Evolutionary conservation across 1,284 basidiomycete species (phyloP).

Genomic region (Ceratobasidium sp.): DNA sequence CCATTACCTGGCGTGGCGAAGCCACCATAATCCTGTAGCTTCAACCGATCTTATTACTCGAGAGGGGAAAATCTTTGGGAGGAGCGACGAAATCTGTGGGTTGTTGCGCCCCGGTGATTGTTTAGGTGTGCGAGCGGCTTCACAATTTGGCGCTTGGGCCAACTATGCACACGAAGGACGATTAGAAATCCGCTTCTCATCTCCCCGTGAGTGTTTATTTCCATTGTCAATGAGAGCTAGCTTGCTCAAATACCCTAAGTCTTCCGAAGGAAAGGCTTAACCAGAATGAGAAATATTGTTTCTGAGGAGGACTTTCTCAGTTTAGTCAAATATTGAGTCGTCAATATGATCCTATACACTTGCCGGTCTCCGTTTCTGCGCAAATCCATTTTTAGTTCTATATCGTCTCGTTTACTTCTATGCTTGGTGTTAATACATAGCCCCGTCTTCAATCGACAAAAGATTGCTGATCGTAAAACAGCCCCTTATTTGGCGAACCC

Average conservation of each 20-base stretch:
- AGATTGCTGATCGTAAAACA: too few species aligned
- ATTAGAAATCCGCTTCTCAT: conserved; percentile 3
- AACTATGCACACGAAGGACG: conserved; percentile 2
- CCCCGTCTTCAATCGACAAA: too few species aligned
- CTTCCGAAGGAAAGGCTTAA: neutral
- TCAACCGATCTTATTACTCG: neutral
- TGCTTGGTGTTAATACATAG: too few species aligned
- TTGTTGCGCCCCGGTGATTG: neutral
- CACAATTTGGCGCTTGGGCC: neutral
- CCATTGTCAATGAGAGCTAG: neutral
- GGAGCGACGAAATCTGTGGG: neutral
- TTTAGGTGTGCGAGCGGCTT: neutral
- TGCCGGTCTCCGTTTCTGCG: too few species aligned
- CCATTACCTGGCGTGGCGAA: neutral
- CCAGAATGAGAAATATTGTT: neutral
- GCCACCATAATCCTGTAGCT: neutral
- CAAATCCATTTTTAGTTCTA: neutral
- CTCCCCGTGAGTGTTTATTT: neutral
- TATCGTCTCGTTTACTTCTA: too few species aligned
- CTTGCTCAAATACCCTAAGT: neutral
- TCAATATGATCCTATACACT: too few species aligned
- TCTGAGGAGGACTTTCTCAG: neutral
- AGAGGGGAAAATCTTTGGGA: neutral
- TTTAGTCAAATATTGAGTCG: too few species aligned
- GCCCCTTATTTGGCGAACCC: too few species aligned